phyloP scores from a whole-genome alignment of 805 yeast genomes.

The Hanseniaspora clermontiae region DNA sequence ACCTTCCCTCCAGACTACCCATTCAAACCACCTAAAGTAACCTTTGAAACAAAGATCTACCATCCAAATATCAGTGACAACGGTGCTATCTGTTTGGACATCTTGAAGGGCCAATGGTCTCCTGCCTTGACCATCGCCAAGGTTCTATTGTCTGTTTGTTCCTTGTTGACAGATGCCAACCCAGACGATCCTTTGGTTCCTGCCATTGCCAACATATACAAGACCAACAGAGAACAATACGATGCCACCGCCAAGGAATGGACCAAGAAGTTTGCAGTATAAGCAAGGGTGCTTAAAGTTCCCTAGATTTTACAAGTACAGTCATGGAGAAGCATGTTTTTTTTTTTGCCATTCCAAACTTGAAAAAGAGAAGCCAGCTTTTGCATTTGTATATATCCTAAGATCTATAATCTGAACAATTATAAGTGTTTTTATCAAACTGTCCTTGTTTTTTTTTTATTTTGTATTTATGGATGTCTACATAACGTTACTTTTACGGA shows the following conservation, averaged over 20 bases:
- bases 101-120: constrained; percentile 96
- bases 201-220: constrained; percentile 92
- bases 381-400: too few relatives aligned
- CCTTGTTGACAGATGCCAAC: constrained; percentile 91
- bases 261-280: constrained; percentile 96
- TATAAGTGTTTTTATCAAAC: too few relatives aligned
- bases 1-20: constrained; percentile 99
- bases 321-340: too few relatives aligned
- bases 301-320: too few relatives aligned
- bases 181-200: constrained; percentile 99
- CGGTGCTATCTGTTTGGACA: constrained; percentile 93
- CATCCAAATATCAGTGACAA: constrained; percentile 94
- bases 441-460: too few relatives aligned
- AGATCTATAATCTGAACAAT: too few relatives aligned
- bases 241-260: constrained; percentile 97
- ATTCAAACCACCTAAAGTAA: constrained; percentile 91
- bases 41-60: constrained; percentile 88
- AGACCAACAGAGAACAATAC: constrained; percentile 83
- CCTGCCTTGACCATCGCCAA: constrained; percentile 95
- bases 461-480: too few relatives aligned
- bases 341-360: too few relatives aligned
- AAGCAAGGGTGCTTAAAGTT: constrained; percentile 15
- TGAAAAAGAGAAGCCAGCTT: too few relatives aligned
- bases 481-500: too few relatives aligned
- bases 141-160: constrained; percentile 86